A percentile compares a stretch with the other conserved stretches of the same genome.
These are phyloP conservation scores for Fusarium sp. DNA, from an alignment of 2,329 filamentous ascomycete genomes.

Conservation along the genomic window DNA sequence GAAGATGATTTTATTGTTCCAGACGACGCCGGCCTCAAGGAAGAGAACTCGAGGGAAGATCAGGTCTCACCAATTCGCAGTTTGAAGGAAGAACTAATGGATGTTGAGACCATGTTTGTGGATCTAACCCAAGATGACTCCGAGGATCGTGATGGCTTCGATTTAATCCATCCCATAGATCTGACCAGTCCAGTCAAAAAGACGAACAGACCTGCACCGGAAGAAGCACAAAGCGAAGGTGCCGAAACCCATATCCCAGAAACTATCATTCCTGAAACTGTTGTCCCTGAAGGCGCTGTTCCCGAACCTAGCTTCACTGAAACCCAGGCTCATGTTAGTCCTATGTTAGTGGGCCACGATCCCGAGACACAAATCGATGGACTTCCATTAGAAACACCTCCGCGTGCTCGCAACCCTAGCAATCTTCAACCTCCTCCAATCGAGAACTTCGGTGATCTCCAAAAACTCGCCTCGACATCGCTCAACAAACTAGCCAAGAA, in stretches of 20 bases:
- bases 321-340: background rate
- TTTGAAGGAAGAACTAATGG: slow-evolving; percentile 43
- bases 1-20: slow-evolving; percentile 65
- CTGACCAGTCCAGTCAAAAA: slow-evolving; percentile 44
- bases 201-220: background rate
- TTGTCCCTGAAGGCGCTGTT: background rate
- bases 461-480: slow-evolving; percentile 39
- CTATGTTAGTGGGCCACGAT: background rate
- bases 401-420: background rate
- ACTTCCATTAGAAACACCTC: background rate
- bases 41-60: background rate
- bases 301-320: background rate
- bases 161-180: slow-evolving; percentile 40
- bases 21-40: slow-evolving; percentile 38
- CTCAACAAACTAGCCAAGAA: slow-evolving; percentile 45
- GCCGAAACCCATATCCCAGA: background rate
- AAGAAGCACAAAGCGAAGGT: background rate
- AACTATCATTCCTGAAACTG: background rate
- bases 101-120: slow-evolving; percentile 32
- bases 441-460: slow-evolving; percentile 42
- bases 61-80: background rate
- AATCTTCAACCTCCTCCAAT: slow-evolving; percentile 31
- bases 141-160: slow-evolving; percentile 12
- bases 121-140: slow-evolving; percentile 50
- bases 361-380: background rate